Evolutionary conservation across 495 filamentous ascomycete genomes (phyloP), one percentile per base, ranked within the genome.

Genomic region (Tuber umbilicatum): DNA sequence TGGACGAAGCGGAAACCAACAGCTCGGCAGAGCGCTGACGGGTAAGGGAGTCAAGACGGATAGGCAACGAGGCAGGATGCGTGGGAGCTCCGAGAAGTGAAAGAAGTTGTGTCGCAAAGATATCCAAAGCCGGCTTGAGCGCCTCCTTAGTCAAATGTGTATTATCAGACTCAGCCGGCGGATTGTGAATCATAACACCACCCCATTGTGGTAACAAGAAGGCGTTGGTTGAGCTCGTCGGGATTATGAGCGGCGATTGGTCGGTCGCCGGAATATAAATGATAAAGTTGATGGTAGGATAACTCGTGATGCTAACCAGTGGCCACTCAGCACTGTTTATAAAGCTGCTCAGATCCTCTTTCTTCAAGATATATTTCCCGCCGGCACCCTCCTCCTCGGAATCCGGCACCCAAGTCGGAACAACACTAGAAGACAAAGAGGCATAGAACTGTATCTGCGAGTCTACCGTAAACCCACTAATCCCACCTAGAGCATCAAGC

Each of bases 251-350:
- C 19, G 91, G 91, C 0, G 88, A 86, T 72, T 89, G 88, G 5
- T 84, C 83, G n/a, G 84, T 83, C 39, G 86, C 83, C 9, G 91
- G 90, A 17, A 97, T 89, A 79, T 94, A 98, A 35, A 98, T 86
- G 72, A 97, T 89, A 79, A 99, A 98, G 85, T 98, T 98, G 77
- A 99, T 88, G 0, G 95, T 97, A 45, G 95, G 94, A 2, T 94
- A 94, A 40, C 86, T 90, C 45, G 94, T 96, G 78, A 98, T 97
- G 81, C 93, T 97, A 23, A 95, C 95, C 39, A 99, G 84, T 0
- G 95, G 95, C 95, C 95, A 99, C 84, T 99, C 96, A 10, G 95
- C 95, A 42, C 93, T 94, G 80, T 99, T 99, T 84, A 98, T 93
- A 81, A 99, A 99, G 42, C 91, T 93, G 69, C 92, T 92, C 10